Percentiles rank a stretch among this genome's conserved stretches.
phyloP scores from a whole-genome alignment of 2,329 filamentous ascomycete species.

The Anthostomella pinea region DNA sequence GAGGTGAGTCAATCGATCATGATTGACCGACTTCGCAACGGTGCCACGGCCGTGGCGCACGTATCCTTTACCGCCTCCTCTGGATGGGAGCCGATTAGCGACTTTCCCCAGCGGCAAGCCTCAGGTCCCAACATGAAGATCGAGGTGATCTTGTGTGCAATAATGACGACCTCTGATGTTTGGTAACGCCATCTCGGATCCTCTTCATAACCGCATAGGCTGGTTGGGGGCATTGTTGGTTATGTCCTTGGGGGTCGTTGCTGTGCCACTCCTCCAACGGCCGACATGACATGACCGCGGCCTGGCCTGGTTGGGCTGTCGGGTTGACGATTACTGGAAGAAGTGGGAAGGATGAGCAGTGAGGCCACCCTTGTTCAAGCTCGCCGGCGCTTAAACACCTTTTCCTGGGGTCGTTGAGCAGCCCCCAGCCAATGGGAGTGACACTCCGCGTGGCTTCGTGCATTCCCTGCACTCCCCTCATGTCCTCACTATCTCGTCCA shows the following conservation, averaged over 20 bases:
- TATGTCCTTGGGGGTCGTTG: conserved; percentile 18
- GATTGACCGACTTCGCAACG: too few species aligned
- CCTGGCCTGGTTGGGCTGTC: conserved; percentile 24
- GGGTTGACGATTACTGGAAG: conserved; percentile 5
- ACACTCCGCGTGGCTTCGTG: conserved; percentile 18
- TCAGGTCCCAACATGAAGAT: too few species aligned
- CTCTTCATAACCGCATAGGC: conserved; percentile 12
- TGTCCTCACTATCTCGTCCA: conserved; percentile 29
- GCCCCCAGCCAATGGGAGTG: conserved; percentile 24
- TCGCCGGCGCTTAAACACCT: conserved; percentile 31
- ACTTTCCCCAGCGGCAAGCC: too few species aligned
- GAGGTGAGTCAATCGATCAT: too few species aligned
- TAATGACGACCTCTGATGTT: conserved; percentile 12
- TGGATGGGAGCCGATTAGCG: too few species aligned
- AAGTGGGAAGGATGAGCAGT: conserved; percentile 22
- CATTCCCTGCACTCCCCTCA: conserved; percentile 25
- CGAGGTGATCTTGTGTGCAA: conserved; percentile 18
- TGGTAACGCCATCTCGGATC: conserved; percentile 14
- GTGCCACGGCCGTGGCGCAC: too few species aligned
- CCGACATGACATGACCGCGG: conserved; percentile 8
- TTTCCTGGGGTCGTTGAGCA: conserved; percentile 24
- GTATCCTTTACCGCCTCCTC: not conserved
- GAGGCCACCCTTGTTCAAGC: conserved; percentile 23
- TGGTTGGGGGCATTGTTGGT: conserved; percentile 17
- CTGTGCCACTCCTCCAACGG: conserved; percentile 8